A percentile compares a stretch with the other conserved stretches of the same genome.
phyloP scores from a whole-genome alignment of 73 alveolate genomes.

The Uronychia setigera region DNA sequence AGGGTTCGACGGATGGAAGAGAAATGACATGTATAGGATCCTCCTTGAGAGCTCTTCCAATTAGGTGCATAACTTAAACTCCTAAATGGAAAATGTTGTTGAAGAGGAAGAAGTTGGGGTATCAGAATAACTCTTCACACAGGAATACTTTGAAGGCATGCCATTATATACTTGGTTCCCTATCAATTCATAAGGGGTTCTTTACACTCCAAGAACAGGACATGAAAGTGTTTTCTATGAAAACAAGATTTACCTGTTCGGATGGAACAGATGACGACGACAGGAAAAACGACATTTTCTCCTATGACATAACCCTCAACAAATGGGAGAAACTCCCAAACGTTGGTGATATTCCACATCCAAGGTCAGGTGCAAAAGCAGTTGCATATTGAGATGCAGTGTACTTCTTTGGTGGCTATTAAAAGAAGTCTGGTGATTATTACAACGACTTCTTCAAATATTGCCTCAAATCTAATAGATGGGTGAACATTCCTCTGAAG shows the following conservation, averaged over 20 bases:
- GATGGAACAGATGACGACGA: constrained; percentile 83
- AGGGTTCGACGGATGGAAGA: constrained; percentile 84
- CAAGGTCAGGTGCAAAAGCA: constrained; percentile 77
- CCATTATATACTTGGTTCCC: constrained; percentile 32
- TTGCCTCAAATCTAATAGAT: constrained; percentile 20
- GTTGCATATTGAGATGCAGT: constrained; percentile 48
- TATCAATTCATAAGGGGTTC: constrained; percentile 24
- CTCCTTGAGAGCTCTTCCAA: constrained; percentile 22
- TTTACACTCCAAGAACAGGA: constrained; percentile 77
- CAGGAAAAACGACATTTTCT: constrained; percentile 60
- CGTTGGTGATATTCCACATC: constrained; percentile 55
- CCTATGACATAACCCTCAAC: constrained; percentile 48
- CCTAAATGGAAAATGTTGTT: neutral
- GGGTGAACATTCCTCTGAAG: constrained; percentile 29
- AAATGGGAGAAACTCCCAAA: constrained; percentile 44
- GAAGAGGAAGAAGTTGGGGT: constrained; percentile 11
- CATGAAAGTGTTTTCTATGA: constrained; percentile 61
- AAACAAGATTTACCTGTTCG: constrained; percentile 70
- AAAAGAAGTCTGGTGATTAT: constrained; percentile 55
- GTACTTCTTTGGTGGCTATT: constrained; percentile 64
- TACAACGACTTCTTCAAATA: constrained; percentile 44
- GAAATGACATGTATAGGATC: constrained; percentile 77
- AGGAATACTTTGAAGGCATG: constrained; percentile 19
- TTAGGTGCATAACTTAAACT: neutral
- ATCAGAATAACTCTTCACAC: neutral